phyloP scores from a whole-genome alignment of 192 early-diverging fungal genomes.

The Podila horticola region DNA sequence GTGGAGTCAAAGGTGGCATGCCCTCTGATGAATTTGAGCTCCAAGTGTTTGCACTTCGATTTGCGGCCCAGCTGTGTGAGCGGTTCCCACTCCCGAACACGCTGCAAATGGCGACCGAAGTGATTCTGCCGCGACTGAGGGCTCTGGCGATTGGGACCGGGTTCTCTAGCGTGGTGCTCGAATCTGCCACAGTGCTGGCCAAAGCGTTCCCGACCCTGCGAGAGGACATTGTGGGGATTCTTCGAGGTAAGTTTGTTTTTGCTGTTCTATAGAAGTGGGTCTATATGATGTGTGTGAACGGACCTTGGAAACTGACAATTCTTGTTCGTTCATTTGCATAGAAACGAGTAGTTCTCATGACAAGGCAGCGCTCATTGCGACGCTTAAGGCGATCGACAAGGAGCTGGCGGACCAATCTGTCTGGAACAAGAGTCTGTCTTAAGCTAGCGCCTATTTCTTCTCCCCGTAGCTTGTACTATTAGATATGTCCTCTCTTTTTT shows the following conservation, averaged over 20 bases:
- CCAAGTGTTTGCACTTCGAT: constrained; percentile 31
- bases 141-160: constrained; percentile 10
- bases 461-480: too few species aligned
- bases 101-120: constrained; percentile 21
- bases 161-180: constrained; percentile 24
- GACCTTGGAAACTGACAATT: not conserved
- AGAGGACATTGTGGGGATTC: constrained; percentile 8
- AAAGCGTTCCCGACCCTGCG: constrained; percentile 24
- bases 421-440: not conserved
- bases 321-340: not conserved
- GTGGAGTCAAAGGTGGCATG: not conserved
- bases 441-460: too few species aligned
- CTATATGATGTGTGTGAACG: not conserved
- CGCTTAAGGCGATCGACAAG: not conserved
- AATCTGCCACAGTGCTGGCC: constrained; percentile 24
- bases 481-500: too few species aligned
- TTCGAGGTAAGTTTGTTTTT: constrained; percentile 18
- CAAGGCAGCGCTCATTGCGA: not conserved
- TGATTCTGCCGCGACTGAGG: constrained; percentile 24
- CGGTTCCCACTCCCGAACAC: constrained; percentile 30
- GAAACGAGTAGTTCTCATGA: not conserved
- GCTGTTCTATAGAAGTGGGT: not conserved
- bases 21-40: not conserved
- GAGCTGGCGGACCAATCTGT: not conserved
- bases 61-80: constrained; percentile 28